Conservation (phyloP, 208 protist genomes). For the Leishmania mexicana region DNA sequence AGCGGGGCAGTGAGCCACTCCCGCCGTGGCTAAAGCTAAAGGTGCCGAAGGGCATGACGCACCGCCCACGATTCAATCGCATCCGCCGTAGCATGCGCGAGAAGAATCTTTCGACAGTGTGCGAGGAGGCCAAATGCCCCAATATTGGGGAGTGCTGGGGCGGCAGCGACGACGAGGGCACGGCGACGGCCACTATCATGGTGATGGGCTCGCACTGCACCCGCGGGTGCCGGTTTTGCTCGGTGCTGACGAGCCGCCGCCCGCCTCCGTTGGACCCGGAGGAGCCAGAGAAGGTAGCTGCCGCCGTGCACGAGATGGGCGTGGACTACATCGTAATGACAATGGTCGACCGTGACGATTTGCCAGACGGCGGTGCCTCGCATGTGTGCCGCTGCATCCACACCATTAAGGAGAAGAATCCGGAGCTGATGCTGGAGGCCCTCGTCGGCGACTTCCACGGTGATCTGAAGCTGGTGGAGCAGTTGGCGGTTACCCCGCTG, state of each 20-base stretch:
- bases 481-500: slow-evolving; percentile 91
- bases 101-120: slow-evolving; percentile 91
- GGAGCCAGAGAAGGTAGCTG: slow-evolving; percentile 95
- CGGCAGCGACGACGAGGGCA: slow-evolving; percentile 77
- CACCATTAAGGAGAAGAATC: slow-evolving; percentile 85
- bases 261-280: slow-evolving; percentile 95
- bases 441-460: slow-evolving; percentile 98
- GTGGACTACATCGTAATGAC: slow-evolving; percentile 99
- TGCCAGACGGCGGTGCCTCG: slow-evolving; percentile 92
- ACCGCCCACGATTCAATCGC: slow-evolving; percentile 81
- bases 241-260: slow-evolving; percentile 93
- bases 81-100: slow-evolving; percentile 82
- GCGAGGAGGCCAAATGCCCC: slow-evolving; percentile 97
- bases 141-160: slow-evolving; percentile 99
- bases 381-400: slow-evolving; percentile 94
- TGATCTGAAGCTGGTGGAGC: slow-evolving; percentile 79
- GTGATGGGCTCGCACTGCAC: slow-evolving; percentile 98
- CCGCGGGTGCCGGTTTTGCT: slow-evolving; percentile 98
- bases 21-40: slow-evolving; percentile 94
- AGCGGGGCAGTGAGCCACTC: slow-evolving; percentile 83
- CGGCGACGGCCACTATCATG: slow-evolving; percentile 98
- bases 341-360: slow-evolving; percentile 97
- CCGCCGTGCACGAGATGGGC: slow-evolving; percentile 95
- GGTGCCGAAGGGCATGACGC: slow-evolving; percentile 79
- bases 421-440: slow-evolving; percentile 93